Conservation (phyloP, 2,329 filamentous ascomycete species). For the Teratosphaeria epicoccoides region DNA sequence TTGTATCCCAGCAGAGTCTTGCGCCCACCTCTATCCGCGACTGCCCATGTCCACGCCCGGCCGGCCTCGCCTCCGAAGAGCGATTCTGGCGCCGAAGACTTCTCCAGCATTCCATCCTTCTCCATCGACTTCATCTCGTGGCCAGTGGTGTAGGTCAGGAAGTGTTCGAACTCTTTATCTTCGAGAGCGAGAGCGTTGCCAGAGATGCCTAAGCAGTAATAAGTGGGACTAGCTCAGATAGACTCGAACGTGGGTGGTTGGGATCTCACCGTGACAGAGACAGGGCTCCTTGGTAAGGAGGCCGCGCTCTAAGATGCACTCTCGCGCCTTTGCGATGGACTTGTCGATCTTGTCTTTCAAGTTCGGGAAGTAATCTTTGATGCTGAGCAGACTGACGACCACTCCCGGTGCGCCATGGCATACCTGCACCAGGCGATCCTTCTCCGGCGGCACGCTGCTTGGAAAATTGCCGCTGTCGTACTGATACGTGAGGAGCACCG, state of each 20-base stretch:
- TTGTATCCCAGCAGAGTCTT: slow-evolving; percentile 42
- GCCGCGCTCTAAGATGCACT: slow-evolving; percentile 47
- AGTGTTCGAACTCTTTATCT: slow-evolving; percentile 43
- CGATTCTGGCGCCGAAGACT: slow-evolving; percentile 39
- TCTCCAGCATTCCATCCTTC: slow-evolving; percentile 42
- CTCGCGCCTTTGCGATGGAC: slow-evolving; percentile 42
- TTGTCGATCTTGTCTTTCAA: slow-evolving; percentile 44
- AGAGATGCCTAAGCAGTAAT: slow-evolving; percentile 38
- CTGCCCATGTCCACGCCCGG: slow-evolving; percentile 36
- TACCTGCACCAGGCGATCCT: slow-evolving; percentile 49
- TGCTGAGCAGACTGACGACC: slow-evolving; percentile 46
- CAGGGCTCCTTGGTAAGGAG: slow-evolving; percentile 54
- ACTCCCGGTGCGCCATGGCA: slow-evolving; percentile 59
- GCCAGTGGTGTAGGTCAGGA: slow-evolving; percentile 47
- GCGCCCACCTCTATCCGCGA: slow-evolving; percentile 33
- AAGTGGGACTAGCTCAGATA: not conserved
- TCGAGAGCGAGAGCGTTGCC: slow-evolving; percentile 52
- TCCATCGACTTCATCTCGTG: slow-evolving; percentile 46
- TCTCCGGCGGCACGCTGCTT: slow-evolving; percentile 40
- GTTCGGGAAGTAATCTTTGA: slow-evolving; percentile 46
- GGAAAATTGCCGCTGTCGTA: slow-evolving; percentile 54
- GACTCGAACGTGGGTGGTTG: not conserved
- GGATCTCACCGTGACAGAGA: slow-evolving; percentile 47
- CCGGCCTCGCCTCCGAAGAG: slow-evolving; percentile 37
- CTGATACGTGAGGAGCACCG: slow-evolving; percentile 49